Conservation (phyloP, 176 grass and related monocot species). For the Triticum urartu region DNA sequence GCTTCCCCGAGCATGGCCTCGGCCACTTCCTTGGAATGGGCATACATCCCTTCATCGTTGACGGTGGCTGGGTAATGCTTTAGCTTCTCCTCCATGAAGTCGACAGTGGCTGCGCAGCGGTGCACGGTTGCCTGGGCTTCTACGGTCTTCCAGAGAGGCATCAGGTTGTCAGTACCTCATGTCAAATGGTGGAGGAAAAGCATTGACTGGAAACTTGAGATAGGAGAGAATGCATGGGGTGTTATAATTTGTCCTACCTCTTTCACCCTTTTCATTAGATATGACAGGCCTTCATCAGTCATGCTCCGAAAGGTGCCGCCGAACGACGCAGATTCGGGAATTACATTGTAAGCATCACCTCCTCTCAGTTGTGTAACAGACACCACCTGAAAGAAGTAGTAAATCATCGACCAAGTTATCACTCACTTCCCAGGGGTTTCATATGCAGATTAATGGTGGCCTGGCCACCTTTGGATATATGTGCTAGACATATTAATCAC, state of each 20-base stretch:
- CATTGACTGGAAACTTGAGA: background rate
- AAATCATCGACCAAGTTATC: background rate
- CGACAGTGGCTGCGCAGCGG: constrained; percentile 45
- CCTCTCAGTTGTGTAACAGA: constrained; percentile 48
- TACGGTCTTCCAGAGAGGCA: constrained; percentile 33
- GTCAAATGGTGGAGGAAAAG: background rate
- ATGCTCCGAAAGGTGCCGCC: constrained; percentile 73
- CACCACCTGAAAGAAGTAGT: constrained; percentile 50
- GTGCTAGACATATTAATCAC: background rate
- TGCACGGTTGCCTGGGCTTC: constrained; percentile 48
- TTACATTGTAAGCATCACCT: constrained; percentile 71
- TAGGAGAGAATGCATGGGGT: background rate
- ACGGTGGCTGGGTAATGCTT: constrained; percentile 47
- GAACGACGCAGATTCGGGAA: constrained; percentile 55
- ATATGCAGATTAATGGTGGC: background rate
- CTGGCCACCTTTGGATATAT: background rate
- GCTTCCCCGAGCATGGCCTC: constrained; percentile 38
- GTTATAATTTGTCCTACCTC: constrained; percentile 33
- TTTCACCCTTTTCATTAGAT: constrained; percentile 49
- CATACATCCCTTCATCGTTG: constrained; percentile 51
- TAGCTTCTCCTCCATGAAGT: constrained; percentile 52
- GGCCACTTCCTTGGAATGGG: constrained; percentile 39
- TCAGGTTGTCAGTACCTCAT: background rate
- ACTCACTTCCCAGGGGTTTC: background rate
- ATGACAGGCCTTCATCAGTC: constrained; percentile 44